Base-by-base conservation (phyloP, 176 grass and related monocot species). In the Eragrostis curvula region DNA sequence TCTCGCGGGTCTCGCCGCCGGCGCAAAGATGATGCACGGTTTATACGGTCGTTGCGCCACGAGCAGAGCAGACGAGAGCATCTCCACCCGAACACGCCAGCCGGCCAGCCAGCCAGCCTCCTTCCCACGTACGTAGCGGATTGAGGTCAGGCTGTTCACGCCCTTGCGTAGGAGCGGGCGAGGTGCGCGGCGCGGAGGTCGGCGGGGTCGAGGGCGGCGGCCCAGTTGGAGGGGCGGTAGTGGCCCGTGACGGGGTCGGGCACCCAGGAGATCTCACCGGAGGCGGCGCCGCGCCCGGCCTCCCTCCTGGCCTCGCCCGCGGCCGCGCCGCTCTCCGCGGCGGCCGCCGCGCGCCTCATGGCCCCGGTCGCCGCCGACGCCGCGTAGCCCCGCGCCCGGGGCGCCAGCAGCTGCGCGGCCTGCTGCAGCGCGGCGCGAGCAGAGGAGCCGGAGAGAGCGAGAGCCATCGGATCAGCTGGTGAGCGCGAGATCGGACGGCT, bases 171-270 rank as follows among this genome's bases (percentile, higher is more conserved):
- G 87, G 63, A 11, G 64, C 78, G 72, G 1, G 72, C 79, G 66
- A 94, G 89, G 60, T 85, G 86, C 21, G 57, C 85, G 13, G 89
- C 92, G 74, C 89, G 87, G 42, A 94, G 92, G 74, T 94, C 92
- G 59, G 92, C 92, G 18, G 92, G 80, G 79, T 94, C 92, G 60
- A 49, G 72, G 66, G 72, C 56, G 0, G 67, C 74, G 7, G 63
- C 39, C 40, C 73, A 78, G 73, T 87, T 94, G 55, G 72, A 23
- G 20, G 92, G 92, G 59, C 89, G 80, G 89, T 92, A 94, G 84
- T 94, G 88, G 0, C 92, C 92, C 2, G 89, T 94, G 3, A 94
- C 86, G 17, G 92, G 92, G 82, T 94, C 92, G 0, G 92, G 92
- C 7, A 92, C 77, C 92, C 92, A 94, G 1, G 92, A 74, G 9